Percentiles rank a stretch among this genome's conserved stretches.
Evolutionary conservation across 1,139 yeast genomes (phyloP).

Genomic region (Magnusiomyces sp.): DNA sequence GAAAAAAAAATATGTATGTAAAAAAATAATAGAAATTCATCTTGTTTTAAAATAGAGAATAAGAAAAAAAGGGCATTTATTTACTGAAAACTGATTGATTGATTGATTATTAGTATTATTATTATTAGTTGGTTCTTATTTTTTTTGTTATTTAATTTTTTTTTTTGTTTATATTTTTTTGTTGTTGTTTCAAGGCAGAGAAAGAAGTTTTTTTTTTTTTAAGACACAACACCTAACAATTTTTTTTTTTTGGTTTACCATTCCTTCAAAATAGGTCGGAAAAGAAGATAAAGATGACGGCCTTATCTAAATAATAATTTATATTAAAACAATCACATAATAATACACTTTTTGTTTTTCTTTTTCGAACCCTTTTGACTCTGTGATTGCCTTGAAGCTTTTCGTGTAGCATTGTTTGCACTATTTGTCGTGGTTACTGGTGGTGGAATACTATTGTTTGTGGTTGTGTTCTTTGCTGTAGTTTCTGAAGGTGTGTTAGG

Average conservation of each 20-base stretch:
- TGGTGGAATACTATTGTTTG: neutral
- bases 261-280: neutral
- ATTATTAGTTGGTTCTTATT: neutral
- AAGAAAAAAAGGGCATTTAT: no score
- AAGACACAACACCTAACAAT: neutral
- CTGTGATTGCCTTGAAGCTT: neutral
- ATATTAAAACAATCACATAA: conserved; percentile 6
- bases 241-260: neutral
- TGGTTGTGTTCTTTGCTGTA: no score
- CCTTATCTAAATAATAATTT: neutral
- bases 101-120: no score
- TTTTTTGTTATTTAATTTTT: neutral
- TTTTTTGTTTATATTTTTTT: no score
- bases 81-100: no score
- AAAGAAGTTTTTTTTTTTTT: neutral
- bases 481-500: neutral
- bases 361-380: neutral
- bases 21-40: neutral
- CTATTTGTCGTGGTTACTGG: neutral
- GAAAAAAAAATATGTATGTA: neutral
- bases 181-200: neutral
- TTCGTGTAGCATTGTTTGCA: neutral
- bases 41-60: no score
- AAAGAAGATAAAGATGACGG: no score
- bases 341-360: conserved; percentile 11